Base-by-base conservation (phyloP, 1,139 yeast genomes). In the Pichia sp. region DNA sequence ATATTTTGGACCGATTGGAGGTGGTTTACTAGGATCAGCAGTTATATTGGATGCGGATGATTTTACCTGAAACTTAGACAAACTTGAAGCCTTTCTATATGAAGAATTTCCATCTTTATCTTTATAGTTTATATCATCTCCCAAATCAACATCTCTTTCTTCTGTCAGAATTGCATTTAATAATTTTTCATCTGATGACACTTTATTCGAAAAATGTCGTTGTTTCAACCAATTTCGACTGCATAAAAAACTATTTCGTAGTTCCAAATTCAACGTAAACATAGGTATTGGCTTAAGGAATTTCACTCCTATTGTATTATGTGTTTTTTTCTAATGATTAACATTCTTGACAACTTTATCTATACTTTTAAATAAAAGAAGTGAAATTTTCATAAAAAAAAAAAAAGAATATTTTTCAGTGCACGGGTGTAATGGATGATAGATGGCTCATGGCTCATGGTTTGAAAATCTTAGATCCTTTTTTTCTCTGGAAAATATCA, bases 1-100 rank as follows among this genome's bases (percentile, higher is more conserved):
- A 26, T 49, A 50, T 31, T 46, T 47, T 7, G 58, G 54, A 3
- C 53, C 54, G 6, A 44, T 39, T 4, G 49, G 39, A 9, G 35
- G 41, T 5, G 34, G 27, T 1, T 30, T n/a, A 29, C 9, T 12
- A 22, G 16, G n/a, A 10, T 16, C 24, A 8, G 12, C 24, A 6
- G 27, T 20, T 9, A n/a, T n/a, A n/a, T 9, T 16, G 3, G 11
- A 6, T 2, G 16, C 3, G 20, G 23, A 5, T 1, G 28, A 2
- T 1, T 6, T 24, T 12, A n/a, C 30, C 4, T 29, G 35, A 30
- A 25, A 37, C 7, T 36, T 34, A 10, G 31, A 37, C 6, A 41
- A 16, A 28, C 35, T 30, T 2, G 46, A 39, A 3, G 5, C 22
- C 20, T 31, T 38, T 30, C 47, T 29, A 29, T 43, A 47, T 20